Conservation (phyloP, 2,329 filamentous ascomycete genomes). For the Gaeumannomyces sp. region DNA sequence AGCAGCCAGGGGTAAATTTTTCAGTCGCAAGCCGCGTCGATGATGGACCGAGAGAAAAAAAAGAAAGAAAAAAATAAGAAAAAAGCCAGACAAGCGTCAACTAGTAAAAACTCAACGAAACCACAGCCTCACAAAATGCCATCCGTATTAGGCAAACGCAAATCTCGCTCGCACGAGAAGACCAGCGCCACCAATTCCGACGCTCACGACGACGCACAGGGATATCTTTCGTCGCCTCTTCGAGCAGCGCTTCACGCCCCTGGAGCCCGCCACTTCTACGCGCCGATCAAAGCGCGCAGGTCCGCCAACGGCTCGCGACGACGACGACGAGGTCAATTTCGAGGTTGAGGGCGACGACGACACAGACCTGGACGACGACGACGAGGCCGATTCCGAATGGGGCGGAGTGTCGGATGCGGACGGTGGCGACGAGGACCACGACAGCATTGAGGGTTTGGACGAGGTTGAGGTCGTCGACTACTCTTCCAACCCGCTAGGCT, state of each 20-base stretch:
- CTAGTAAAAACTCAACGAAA: no score
- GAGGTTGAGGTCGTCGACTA: constrained; percentile 59
- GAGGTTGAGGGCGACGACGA: constrained; percentile 31
- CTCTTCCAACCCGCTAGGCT: constrained; percentile 11
- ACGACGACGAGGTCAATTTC: constrained; percentile 12
- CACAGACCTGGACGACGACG: constrained; percentile 20
- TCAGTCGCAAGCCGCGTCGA: no score
- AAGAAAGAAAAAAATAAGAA: no score
- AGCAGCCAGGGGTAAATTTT: background rate
- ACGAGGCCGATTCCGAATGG: constrained; percentile 47
- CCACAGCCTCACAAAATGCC: constrained; percentile 27
- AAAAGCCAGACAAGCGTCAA: no score
- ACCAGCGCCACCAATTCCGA: constrained; percentile 10
- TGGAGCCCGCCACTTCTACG: constrained; percentile 33
- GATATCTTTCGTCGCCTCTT: constrained; percentile 80
- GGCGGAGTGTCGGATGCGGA: constrained; percentile 53
- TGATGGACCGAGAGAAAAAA: background rate
- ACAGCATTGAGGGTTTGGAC: constrained; percentile 10
- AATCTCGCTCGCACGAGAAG: constrained; percentile 22
- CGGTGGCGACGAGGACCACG: constrained; percentile 14
- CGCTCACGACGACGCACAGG: constrained; percentile 51
- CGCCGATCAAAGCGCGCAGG: constrained; percentile 25
- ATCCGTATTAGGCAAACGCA: constrained; percentile 44
- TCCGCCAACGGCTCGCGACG: constrained; percentile 23
- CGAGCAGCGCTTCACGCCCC: constrained; percentile 77